Conservation (phyloP, 306 rosid species). For the Medicago arabica region DNA sequence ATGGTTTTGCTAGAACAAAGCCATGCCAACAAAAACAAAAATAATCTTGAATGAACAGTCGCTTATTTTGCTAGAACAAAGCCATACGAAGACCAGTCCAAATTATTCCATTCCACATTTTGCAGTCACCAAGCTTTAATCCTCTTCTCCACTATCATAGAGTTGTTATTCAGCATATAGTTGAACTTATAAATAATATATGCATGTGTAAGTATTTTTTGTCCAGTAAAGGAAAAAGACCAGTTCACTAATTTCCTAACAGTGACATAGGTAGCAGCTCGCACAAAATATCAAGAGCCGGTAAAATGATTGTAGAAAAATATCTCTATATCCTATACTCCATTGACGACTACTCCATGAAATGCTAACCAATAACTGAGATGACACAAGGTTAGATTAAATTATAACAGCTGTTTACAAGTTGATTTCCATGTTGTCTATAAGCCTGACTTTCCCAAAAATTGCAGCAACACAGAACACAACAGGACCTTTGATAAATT, state of each 20-base stretch:
- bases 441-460: slow-evolving; percentile 83
- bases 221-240: slow-evolving; percentile 11
- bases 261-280: slow-evolving; percentile 1
- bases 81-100: neutral
- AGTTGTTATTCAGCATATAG: slow-evolving; percentile 28
- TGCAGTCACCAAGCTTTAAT: slow-evolving; percentile 23
- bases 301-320: slow-evolving; percentile 10
- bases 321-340: neutral
- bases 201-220: neutral
- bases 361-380: slow-evolving; percentile 8
- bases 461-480: slow-evolving; percentile 86
- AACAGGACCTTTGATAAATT: slow-evolving; percentile 67
- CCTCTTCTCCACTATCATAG: neutral
- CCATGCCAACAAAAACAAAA: neutral
- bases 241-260: slow-evolving; percentile 24
- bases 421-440: slow-evolving; percentile 84
- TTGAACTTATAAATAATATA: neutral
- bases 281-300: neutral
- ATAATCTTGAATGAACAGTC: neutral
- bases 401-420: slow-evolving; percentile 38
- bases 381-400: slow-evolving; percentile 25
- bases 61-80: neutral
- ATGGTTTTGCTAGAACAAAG: neutral
- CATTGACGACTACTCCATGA: neutral
- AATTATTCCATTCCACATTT: slow-evolving; percentile 29